Conservation (phyloP, 2,329 filamentous ascomycete genomes). For the Fusarium sp. region DNA sequence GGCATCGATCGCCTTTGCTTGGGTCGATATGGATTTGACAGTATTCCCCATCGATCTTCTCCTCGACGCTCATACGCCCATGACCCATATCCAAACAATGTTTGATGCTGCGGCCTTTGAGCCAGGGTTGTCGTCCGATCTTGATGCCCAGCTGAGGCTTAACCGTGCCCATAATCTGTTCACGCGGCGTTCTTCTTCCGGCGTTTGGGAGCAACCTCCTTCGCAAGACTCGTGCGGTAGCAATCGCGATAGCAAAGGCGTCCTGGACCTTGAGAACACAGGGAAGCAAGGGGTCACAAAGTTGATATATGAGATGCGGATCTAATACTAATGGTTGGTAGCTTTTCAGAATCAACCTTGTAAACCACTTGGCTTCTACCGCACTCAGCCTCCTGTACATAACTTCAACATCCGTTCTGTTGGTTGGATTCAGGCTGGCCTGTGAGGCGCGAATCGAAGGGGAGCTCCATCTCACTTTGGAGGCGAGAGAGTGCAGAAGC, state of each 20-base stretch:
- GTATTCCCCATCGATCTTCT: constrained; percentile 90
- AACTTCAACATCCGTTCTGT: constrained; percentile 61
- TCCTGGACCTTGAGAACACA: constrained; percentile 77
- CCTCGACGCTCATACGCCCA: constrained; percentile 76
- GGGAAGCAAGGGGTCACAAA: constrained; percentile 77
- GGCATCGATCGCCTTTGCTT: constrained; percentile 62
- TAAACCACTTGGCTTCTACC: constrained; percentile 87
- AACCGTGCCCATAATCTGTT: constrained; percentile 50
- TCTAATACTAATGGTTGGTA: constrained; percentile 76
- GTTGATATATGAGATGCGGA: constrained; percentile 63
- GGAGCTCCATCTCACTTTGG: constrained; percentile 77
- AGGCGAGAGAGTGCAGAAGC: constrained; percentile 74
- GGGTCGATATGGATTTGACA: constrained; percentile 88
- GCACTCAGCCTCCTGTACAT: constrained; percentile 72
- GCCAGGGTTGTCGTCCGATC: constrained; percentile 72
- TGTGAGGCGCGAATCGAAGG: constrained; percentile 63
- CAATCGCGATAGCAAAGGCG: constrained; percentile 71
- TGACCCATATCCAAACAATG: constrained; percentile 76
- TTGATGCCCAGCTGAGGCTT: constrained; percentile 71
- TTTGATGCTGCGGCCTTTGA: constrained; percentile 77
- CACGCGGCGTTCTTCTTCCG: constrained; percentile 16
- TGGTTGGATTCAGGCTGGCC: constrained; percentile 42
- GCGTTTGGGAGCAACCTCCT: constrained; percentile 38
- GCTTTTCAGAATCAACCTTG: constrained; percentile 81
- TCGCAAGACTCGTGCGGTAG: constrained; percentile 59